phyloP scores from a whole-genome alignment of 352 stramenopile species.

The Thraustotheca clavata region DNA sequence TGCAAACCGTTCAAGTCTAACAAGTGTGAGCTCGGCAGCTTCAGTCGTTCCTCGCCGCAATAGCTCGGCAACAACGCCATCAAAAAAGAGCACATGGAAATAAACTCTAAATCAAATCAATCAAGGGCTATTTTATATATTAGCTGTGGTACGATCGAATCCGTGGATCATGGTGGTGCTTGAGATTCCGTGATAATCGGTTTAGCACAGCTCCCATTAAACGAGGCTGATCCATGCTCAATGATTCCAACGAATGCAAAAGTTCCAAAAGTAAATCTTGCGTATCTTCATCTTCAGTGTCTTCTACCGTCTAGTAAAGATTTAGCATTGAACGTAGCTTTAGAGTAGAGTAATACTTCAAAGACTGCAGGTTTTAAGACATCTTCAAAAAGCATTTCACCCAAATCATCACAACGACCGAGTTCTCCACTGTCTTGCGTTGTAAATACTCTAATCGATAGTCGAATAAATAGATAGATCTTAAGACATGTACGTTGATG shows the following conservation, averaged over 20 bases:
- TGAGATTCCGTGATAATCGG: slow-evolving; percentile 22
- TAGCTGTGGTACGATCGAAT: slow-evolving; percentile 7
- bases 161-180: slow-evolving; percentile 2
- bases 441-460: no score
- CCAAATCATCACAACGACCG: slow-evolving; percentile 30
- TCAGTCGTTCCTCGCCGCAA: background rate
- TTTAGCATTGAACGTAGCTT: slow-evolving; percentile 20
- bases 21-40: background rate
- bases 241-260: slow-evolving; percentile 61
- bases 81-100: background rate
- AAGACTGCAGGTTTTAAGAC: slow-evolving; percentile 77
- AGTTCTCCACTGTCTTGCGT: no score
- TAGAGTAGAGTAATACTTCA: slow-evolving; percentile 46
- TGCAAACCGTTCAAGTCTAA: background rate
- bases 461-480: no score
- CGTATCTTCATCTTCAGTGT: slow-evolving; percentile 34
- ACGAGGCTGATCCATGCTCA: slow-evolving; percentile 44
- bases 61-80: background rate
- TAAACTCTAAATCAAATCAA: background rate
- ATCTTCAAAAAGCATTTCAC: slow-evolving; percentile 44
- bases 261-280: slow-evolving; percentile 76
- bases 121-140: slow-evolving; percentile 2
- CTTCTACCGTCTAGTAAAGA: slow-evolving; percentile 18
- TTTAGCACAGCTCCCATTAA: slow-evolving; percentile 59
- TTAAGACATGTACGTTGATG: background rate